A percentile compares a stretch with the other conserved stretches of the same genome.
These are phyloP conservation scores for sunflower (Helianthus annuus) DNA, from an alignment of 129 eudicot species.

Conservation along the genomic window HanXRQr2.0-SUNRISE NC_035447.2:11200161-11200660, in stretches of 20 bases:
- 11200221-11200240: not conserved
- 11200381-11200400: conserved; percentile 65
- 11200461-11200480: conserved; percentile 85
- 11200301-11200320: not conserved
- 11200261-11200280: not conserved
- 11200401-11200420: conserved; percentile 53
- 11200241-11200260: not conserved
- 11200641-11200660: no score
- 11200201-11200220: no score
- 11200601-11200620: no score
- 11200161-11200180: not conserved
- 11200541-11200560: not conserved
- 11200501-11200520: conserved; percentile 49
- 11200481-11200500: conserved; percentile 62
- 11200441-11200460: conserved; percentile 67
- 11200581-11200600: not conserved
- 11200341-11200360: conserved; percentile 13
- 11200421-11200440: conserved; percentile 65
- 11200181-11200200: no score
- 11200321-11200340: not conserved
- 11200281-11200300: no score
- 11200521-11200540: conserved; percentile 74
- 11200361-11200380: conserved; percentile 37
- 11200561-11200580: no score
- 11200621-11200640: no score